phyloP scores from a whole-genome alignment of 371 early-diverging fungal genomes.

The Pancytospora philotis region DNA sequence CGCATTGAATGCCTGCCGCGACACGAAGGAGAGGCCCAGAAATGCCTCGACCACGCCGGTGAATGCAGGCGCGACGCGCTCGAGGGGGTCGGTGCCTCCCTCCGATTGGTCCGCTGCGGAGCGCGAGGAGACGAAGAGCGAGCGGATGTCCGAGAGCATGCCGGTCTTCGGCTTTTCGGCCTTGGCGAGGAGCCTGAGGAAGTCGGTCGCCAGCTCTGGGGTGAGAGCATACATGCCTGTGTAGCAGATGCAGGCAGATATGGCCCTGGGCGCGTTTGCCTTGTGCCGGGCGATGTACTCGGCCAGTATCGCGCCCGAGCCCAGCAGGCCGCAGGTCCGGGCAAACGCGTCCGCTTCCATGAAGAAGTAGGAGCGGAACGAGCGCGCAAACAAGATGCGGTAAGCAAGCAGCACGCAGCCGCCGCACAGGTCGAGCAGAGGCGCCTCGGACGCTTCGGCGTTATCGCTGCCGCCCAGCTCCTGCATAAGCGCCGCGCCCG shows the following conservation, averaged over 20 bases:
- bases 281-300: constrained; percentile 12
- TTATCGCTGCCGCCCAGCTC: too few species aligned
- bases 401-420: constrained; percentile 3
- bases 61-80: neutral
- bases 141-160: constrained; percentile 6
- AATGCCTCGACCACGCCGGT: neutral
- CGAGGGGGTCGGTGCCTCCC: neutral
- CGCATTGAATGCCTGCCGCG: neutral
- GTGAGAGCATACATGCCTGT: neutral
- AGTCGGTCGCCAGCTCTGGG: neutral
- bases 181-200: constrained; percentile 14
- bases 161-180: constrained; percentile 21
- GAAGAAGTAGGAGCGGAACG: constrained; percentile 15
- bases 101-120: neutral
- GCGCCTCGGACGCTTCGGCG: too few species aligned
- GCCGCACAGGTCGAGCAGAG: neutral
- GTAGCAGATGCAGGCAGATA: constrained; percentile 18
- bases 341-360: constrained; percentile 11
- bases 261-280: constrained; percentile 1
- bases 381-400: constrained; percentile 4
- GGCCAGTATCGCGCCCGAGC: neutral
- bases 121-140: neutral
- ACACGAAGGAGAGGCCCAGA: neutral
- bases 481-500: too few species aligned
- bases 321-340: constrained; percentile 3